Percentiles rank a stretch among this genome's conserved stretches.
phyloP scores from a whole-genome alignment of 2,329 filamentous ascomycete genomes.

The Fusarium euwallaceae region DNA sequence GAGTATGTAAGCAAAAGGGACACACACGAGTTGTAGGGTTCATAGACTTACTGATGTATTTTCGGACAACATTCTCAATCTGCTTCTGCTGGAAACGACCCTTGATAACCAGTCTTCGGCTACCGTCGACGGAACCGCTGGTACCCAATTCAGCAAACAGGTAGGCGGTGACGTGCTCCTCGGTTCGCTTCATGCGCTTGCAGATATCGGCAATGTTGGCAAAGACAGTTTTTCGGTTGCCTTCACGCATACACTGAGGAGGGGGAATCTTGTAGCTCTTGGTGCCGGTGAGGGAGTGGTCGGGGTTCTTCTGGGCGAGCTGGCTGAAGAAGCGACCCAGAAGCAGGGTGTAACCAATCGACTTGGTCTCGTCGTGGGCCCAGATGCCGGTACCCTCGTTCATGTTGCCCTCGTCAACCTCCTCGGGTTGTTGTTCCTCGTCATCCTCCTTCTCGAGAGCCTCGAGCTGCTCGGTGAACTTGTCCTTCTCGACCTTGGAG shows the following conservation, averaged over 20 bases:
- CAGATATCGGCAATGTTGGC: conserved; percentile 99
- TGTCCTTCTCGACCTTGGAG: conserved; percentile 68
- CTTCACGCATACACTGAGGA: conserved; percentile 98
- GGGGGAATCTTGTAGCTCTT: conserved; percentile 99
- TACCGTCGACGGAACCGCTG: conserved; percentile 93
- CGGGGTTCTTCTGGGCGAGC: conserved; percentile 95
- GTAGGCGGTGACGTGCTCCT: conserved; percentile 97
- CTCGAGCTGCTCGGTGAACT: conserved; percentile 71
- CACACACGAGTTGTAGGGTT: not conserved
- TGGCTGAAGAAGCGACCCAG: conserved; percentile 95
- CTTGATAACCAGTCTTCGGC: conserved; percentile 95
- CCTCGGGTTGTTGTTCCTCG: conserved; percentile 57
- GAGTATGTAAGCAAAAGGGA: conserved; percentile 46
- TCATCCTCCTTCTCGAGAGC: conserved; percentile 77
- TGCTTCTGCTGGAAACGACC: conserved; percentile 99
- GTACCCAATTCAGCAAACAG: conserved; percentile 98
- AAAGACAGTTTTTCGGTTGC: conserved; percentile 99
- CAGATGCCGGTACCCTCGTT: conserved; percentile 91
- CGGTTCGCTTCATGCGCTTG: conserved; percentile 98
- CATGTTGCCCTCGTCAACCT: conserved; percentile 79
- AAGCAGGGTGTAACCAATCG: conserved; percentile 87
- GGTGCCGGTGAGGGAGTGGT: conserved; percentile 87
- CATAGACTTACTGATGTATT: conserved; percentile 84
- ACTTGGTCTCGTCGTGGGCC: conserved; percentile 81
- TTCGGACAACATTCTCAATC: conserved; percentile 95